These are phyloP conservation scores for Mycosphaerella arachidis DNA, from an alignment of 2,329 filamentous ascomycete genomes.

Conservation along the genomic window DNA sequence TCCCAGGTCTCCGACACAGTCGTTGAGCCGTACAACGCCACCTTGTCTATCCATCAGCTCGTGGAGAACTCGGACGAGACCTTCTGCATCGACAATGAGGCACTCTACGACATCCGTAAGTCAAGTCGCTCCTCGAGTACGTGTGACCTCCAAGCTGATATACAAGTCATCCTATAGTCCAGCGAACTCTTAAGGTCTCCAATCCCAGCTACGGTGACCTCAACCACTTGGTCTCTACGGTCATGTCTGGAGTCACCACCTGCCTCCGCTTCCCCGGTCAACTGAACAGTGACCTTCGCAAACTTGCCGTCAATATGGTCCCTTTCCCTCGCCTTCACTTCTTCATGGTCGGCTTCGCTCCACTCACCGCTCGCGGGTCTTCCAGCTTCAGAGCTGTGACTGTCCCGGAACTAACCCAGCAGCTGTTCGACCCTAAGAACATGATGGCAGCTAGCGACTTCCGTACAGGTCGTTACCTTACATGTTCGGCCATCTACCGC, in stretches of 20 bases:
- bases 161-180: not conserved
- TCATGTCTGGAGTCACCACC: constrained; percentile 99
- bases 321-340: constrained; percentile 99
- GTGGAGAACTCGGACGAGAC: constrained; percentile 99
- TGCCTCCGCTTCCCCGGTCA: constrained; percentile 99
- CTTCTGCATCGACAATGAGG: constrained; percentile 99
- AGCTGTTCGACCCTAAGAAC: constrained; percentile 99
- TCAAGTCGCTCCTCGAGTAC: not conserved
- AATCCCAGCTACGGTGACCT: constrained; percentile 98
- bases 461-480: constrained; percentile 99
- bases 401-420: constrained; percentile 97
- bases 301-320: constrained; percentile 99
- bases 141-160: not conserved
- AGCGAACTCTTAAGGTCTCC: constrained; percentile 93
- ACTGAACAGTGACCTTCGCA: constrained; percentile 99
- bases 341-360: constrained; percentile 99
- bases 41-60: constrained; percentile 96
- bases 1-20: constrained; percentile 93
- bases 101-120: constrained; percentile 99
- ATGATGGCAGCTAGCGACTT: constrained; percentile 99
- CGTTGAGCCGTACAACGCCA: constrained; percentile 99
- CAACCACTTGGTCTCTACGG: constrained; percentile 98
- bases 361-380: constrained; percentile 86
- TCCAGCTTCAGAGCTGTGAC: constrained; percentile 96
- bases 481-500: constrained; percentile 99